Conservation (phyloP, 345 rosid species). For the Balakata baccata region DNA sequence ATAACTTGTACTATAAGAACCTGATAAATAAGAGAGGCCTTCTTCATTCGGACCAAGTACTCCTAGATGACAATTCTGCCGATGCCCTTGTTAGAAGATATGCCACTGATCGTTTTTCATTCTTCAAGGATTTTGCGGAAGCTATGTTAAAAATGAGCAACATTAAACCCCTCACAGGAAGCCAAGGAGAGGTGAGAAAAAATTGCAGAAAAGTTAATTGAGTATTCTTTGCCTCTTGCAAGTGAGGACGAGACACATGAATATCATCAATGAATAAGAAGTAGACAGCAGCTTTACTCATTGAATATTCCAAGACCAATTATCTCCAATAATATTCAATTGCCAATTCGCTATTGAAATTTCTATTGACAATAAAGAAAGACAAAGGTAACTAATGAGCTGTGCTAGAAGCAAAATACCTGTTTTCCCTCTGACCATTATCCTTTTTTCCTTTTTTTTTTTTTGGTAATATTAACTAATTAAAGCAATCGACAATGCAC, state of each 20-base stretch:
- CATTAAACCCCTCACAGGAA: conserved; percentile 16
- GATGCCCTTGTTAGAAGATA: conserved; percentile 20
- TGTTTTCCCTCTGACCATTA: too few relatives aligned
- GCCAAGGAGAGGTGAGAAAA: conserved; percentile 18
- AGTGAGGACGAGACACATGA: neutral
- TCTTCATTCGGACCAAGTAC: conserved; percentile 37
- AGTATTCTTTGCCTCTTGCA: neutral
- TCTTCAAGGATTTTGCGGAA: conserved; percentile 15
- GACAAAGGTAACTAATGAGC: too few relatives aligned
- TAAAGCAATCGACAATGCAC: too few relatives aligned
- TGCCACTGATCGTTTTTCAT: neutral
- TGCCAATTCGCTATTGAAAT: too few relatives aligned
- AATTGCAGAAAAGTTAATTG: conserved; percentile 12
- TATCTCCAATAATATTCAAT: too few relatives aligned
- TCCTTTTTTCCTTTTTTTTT: too few relatives aligned
- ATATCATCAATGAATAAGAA: too few relatives aligned
- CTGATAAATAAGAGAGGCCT: conserved; percentile 25
- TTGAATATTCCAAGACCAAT: too few relatives aligned
- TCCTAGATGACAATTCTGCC: conserved; percentile 26
- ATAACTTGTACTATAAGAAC: conserved; percentile 14
- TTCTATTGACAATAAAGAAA: too few relatives aligned
- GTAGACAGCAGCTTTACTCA: too few relatives aligned
- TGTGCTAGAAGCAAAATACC: too few relatives aligned
- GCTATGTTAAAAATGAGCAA: conserved; percentile 20
- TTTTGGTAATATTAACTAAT: too few relatives aligned